Evolutionary conservation across 2,329 filamentous ascomycete species (phyloP), one percentile per base, ranked within the genome.

Genomic region (Fusarium nodosum): DNA sequence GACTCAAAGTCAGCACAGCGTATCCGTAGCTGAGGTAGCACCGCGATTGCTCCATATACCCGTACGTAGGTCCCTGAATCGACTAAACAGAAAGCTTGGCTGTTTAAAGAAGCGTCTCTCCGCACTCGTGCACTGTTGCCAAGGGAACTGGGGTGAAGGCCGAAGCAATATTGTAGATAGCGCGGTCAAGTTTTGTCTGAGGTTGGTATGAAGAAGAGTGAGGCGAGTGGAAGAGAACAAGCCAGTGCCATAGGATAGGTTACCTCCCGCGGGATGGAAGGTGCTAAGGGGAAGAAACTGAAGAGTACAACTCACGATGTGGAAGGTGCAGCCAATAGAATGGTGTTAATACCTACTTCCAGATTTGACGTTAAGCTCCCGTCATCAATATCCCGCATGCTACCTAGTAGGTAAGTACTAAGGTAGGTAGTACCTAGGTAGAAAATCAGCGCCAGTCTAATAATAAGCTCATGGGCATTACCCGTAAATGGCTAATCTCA

Each of bases 121-220:
- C 60, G 45, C 64, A 71, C 65, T 60, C 56, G 61, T 66, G 66
- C 60, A 62, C 60, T 67, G 46, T 68, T 42, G 55, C 67, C 54
- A 68, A 71, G 67, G 48, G 57, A 52, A 58, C 36, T 66, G 57
- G 66, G 53, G 57, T 56, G 57, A 46, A 65, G 52, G 9, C 7
- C 11, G 62, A 56, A 56, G 51, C 46, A 56, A 55, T 46, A 36
- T 39, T 56, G 42, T 44, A 64, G 57, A 52, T 48, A 39, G 57
- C 51, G 45, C 34, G 61, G 52, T 56, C 44, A 50, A 38, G 15
- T 46, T 9, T 42, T 31, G 24, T 45, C 33, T 24, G 18, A 65
- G 50, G 31, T 28, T 34, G 9, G 56, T 45, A 44, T 44, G 33
- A 34, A 20, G 30, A 31, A 66, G 45, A 64, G 54, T 54, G 34